Conservation (phyloP, 2,329 filamentous ascomycete genomes). For the Alternaria alternata region DNA sequence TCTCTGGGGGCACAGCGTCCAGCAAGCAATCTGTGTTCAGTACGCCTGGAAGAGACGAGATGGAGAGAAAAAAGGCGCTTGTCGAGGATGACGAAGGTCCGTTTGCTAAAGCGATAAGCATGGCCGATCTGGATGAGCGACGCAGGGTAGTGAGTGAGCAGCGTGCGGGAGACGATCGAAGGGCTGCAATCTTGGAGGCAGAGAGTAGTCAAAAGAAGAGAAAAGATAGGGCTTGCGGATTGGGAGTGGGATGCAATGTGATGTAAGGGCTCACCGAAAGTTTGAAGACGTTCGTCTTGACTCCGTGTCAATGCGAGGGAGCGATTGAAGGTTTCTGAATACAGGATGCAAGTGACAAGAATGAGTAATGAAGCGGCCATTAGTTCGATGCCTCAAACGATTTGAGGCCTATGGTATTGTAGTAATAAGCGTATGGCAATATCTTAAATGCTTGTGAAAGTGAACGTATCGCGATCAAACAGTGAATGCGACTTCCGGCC, state of each 20-base stretch:
- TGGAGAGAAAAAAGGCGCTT: constrained; percentile 39
- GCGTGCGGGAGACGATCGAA: neutral
- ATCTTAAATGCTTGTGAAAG: neutral
- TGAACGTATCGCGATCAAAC: neutral
- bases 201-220: neutral
- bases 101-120: constrained; percentile 25
- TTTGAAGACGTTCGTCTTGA: neutral
- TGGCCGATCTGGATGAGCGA: constrained; percentile 26
- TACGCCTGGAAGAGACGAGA: constrained; percentile 42
- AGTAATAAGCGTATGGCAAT: neutral
- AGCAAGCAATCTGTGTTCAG: constrained; percentile 28
- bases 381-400: neutral
- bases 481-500: neutral
- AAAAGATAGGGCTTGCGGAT: constrained; percentile 2
- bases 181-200: constrained; percentile 1
- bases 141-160: constrained; percentile 25
- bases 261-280: constrained; percentile 22
- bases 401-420: neutral
- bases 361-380: neutral
- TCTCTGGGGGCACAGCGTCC: constrained; percentile 10
- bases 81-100: constrained; percentile 35
- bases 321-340: neutral
- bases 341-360: neutral
- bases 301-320: neutral
- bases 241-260: constrained; percentile 17